Conservation (phyloP, 2,329 filamentous ascomycete species). For the Fusarium nodosum region DNA sequence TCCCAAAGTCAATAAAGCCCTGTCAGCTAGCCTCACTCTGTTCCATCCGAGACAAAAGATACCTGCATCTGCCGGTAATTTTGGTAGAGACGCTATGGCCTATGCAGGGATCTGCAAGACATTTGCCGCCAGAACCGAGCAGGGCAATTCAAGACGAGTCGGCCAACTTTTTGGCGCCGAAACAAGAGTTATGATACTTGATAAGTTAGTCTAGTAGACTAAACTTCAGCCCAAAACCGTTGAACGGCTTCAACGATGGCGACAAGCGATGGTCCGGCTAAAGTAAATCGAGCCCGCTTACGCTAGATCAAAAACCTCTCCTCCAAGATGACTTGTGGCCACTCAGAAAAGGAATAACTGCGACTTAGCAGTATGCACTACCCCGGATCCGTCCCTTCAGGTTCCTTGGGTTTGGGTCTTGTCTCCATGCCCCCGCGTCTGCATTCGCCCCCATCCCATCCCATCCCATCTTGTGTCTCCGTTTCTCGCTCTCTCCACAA, state of each 20-base stretch:
- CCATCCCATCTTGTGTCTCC: not conserved
- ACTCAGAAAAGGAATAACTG: not conserved
- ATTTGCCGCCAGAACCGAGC: not conserved
- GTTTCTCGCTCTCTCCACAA: not conserved
- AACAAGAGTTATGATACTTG: not conserved
- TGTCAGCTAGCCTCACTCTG: not conserved
- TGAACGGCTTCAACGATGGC: not conserved
- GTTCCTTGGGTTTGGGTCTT: not conserved
- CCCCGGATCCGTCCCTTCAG: slow-evolving; percentile 10
- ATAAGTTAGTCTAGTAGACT: not conserved
- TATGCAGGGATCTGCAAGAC: slow-evolving; percentile 5
- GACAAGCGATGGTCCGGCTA: not conserved
- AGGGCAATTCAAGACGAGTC: not conserved
- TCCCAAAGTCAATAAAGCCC: not conserved
- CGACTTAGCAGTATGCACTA: not conserved
- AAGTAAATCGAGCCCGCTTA: slow-evolving; percentile 2
- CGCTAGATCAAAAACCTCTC: not conserved
- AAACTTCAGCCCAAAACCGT: not conserved
- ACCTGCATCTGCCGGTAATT: slow-evolving; percentile 5
- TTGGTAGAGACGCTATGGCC: not conserved
- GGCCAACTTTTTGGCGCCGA: not conserved
- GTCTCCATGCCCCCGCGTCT: slow-evolving; percentile 13
- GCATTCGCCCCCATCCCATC: not conserved
- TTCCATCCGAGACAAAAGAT: not conserved
- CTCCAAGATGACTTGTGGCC: not conserved